These are phyloP conservation scores for Skeletonema tropicum DNA, from an alignment of 108 stramenopile species.

Conservation along the genomic window DNA sequence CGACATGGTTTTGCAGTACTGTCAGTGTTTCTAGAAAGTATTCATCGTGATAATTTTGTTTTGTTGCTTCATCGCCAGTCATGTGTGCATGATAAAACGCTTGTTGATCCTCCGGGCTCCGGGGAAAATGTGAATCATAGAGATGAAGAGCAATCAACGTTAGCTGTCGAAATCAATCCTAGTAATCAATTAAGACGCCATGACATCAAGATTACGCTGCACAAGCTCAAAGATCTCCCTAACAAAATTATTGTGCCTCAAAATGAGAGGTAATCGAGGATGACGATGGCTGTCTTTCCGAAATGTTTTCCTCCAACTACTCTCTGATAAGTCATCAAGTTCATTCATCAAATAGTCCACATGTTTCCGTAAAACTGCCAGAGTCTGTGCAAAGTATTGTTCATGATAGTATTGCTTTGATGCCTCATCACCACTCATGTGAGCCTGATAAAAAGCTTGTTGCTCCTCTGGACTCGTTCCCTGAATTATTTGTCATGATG, in stretches of 20 bases:
- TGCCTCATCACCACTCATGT: conserved; percentile 43
- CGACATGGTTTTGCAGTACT: conserved; percentile 48
- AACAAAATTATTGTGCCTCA: no score
- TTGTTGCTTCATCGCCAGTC: conserved; percentile 46
- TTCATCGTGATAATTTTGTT: conserved; percentile 44
- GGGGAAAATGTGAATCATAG: no score
- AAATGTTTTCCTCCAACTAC: no score
- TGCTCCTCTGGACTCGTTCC: neutral
- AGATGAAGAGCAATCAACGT: no score
- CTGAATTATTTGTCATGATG: no score
- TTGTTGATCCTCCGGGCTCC: neutral
- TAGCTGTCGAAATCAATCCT: no score
- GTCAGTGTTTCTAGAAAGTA: conserved; percentile 41
- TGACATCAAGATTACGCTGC: no score
- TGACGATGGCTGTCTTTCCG: no score
- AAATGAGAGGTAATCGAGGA: no score
- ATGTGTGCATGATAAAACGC: conserved; percentile 52
- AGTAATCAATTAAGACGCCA: no score
- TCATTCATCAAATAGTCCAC: conserved; percentile 44
- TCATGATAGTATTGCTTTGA: conserved; percentile 50
- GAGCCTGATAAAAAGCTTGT: conserved; percentile 45
- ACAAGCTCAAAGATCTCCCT: no score
- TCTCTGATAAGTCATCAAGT: no score
- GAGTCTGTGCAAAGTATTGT: conserved; percentile 47
- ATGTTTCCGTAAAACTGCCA: conserved; percentile 37